Percentiles rank a stretch among this genome's conserved stretches.
phyloP scores from a whole-genome alignment of 805 yeast species.

The Pichia nanzhaoensis region DNA sequence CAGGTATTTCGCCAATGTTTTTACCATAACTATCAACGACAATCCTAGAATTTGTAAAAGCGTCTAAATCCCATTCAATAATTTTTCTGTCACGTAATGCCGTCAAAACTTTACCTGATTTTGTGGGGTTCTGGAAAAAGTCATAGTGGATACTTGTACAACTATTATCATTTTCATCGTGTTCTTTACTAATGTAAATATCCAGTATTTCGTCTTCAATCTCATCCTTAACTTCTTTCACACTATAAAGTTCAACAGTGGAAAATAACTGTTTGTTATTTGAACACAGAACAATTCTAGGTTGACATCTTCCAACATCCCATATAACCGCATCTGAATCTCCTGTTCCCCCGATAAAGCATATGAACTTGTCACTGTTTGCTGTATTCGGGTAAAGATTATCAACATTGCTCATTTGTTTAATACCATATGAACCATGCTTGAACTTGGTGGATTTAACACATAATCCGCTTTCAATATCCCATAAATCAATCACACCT shows the following conservation, averaged over 20 bases:
- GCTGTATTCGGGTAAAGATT: slow-evolving; percentile 29
- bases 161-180: slow-evolving; percentile 18
- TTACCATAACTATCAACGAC: slow-evolving; percentile 19
- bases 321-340: slow-evolving; percentile 59
- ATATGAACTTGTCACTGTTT: slow-evolving; percentile 37
- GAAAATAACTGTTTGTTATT: slow-evolving; percentile 18
- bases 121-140: slow-evolving; percentile 6
- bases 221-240: slow-evolving; percentile 20
- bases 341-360: slow-evolving; percentile 63
- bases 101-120: slow-evolving; percentile 14
- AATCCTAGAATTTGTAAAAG: slow-evolving; percentile 28
- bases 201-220: slow-evolving; percentile 21
- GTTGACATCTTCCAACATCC: slow-evolving; percentile 63
- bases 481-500: slow-evolving; percentile 80
- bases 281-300: slow-evolving; percentile 31
- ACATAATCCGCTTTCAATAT: slow-evolving; percentile 55
- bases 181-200: slow-evolving; percentile 11
- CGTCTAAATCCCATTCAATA: slow-evolving; percentile 35
- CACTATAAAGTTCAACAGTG: slow-evolving; percentile 23
- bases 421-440: slow-evolving; percentile 37
- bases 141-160: slow-evolving; percentile 20
- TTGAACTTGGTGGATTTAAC: slow-evolving; percentile 59
- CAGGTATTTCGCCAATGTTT: slow-evolving; percentile 12
- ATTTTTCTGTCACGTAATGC: slow-evolving; percentile 20
- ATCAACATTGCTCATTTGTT: slow-evolving; percentile 40